Evolutionary conservation across 805 yeast genomes (phyloP), one percentile per base, ranked within the genome.

Genomic region (Teunomyces panamensis): DNA sequence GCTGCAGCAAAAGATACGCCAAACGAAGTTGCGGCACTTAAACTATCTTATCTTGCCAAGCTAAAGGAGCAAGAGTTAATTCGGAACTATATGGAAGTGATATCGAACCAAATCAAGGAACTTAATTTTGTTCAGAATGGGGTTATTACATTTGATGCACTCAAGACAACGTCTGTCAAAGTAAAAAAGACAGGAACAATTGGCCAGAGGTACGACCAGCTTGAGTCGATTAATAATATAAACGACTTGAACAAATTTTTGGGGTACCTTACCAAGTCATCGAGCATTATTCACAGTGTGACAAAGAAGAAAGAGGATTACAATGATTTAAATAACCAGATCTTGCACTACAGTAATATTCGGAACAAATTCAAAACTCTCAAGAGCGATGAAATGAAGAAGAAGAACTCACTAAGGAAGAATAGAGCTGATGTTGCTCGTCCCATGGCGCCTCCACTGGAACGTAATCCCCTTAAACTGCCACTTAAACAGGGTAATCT

Each of bases 41-140:
- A 71, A 49, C 52, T 57, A 37, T 54, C 62, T 10, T 72, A 70
- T 49, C 56, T 72, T 17, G 55, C 71, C 9, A 67, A 68, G 51
- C 54, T 73, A 14, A 72, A 72, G 48, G 77, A 73, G 47, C 77
- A 73, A 53, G 74, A 71, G 49, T 57, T 73, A 28, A 69, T 73
- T 11, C 57, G 67, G 24, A 72, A 71, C 52, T 73, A 73, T 48
- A 72, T 72, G 39, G 77, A 72, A 26, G 68, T 71, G 8, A 62
- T 73, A 24, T 63, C 66, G 43, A 70, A 69, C 49, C 77, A 73
- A 52, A 73, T 73, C 48, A 71, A 71, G 48, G 76, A 72, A 50
- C 60, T 73, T 30, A 63, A 60, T 41, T 71, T 73, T 53, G 74
- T 72, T 4, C 73, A 71, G 52, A 71, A 67, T 50, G 77, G 77